A percentile compares a stretch with the other conserved stretches of the same genome.
These are phyloP conservation scores for Rhododendron williamsianum DNA, from an alignment of 148 eudicot species.

Conservation along the genomic window DNA sequence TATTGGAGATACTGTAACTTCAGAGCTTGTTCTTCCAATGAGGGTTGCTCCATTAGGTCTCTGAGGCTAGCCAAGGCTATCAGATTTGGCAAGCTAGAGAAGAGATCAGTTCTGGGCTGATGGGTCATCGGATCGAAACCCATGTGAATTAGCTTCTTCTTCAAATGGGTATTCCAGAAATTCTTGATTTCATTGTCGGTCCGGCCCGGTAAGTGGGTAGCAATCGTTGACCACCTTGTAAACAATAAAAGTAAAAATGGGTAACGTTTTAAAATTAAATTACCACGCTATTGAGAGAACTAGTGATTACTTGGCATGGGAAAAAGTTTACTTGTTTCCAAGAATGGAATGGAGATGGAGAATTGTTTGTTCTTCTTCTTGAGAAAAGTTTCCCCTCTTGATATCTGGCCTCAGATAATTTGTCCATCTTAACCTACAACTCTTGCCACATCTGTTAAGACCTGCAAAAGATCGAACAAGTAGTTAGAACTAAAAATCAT, in stretches of 20 bases:
- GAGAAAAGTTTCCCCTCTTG: slow-evolving; percentile 75
- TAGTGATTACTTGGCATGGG: neutral
- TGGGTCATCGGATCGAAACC: slow-evolving; percentile 97
- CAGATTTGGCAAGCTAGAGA: slow-evolving; percentile 75
- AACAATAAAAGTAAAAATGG: neutral
- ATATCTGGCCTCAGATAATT: slow-evolving; percentile 79
- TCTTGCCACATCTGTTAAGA: slow-evolving; percentile 79
- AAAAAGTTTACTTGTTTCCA: slow-evolving; percentile 62
- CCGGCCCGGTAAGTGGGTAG: slow-evolving; percentile 78
- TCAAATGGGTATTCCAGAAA: slow-evolving; percentile 95
- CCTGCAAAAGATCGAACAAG: slow-evolving; percentile 27
- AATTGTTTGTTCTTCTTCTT: slow-evolving; percentile 77
- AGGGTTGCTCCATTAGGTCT: slow-evolving; percentile 54
- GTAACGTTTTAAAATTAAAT: neutral
- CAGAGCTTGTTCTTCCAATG: slow-evolving; percentile 77
- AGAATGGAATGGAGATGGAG: slow-evolving; percentile 70
- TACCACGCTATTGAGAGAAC: neutral
- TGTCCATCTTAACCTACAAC: slow-evolving; percentile 82
- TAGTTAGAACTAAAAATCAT: neutral
- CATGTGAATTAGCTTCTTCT: slow-evolving; percentile 92
- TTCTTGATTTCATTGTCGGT: slow-evolving; percentile 95
- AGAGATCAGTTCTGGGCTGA: slow-evolving; percentile 78
- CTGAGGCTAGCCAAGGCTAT: slow-evolving; percentile 80
- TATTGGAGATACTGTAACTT: slow-evolving; percentile 66
- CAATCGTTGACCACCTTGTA: slow-evolving; percentile 91